Evolutionary conservation across 2,329 filamentous ascomycete species (phyloP).

Genomic region (Penicillium sp.): DNA sequence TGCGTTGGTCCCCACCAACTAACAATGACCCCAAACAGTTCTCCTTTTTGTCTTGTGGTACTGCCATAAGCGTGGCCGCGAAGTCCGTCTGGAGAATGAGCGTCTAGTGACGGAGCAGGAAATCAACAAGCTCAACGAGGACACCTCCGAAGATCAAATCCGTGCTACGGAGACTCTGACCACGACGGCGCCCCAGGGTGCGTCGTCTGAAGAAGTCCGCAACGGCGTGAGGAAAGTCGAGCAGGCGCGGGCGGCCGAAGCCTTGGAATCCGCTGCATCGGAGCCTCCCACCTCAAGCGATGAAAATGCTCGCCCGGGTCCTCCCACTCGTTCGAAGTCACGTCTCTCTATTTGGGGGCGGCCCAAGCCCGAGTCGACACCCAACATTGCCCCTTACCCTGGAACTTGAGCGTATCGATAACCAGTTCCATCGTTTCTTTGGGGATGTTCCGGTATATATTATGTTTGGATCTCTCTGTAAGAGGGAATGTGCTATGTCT

Average conservation of each 20-base stretch:
- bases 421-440: too few relatives aligned
- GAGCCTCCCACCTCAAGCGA: constrained; percentile 11
- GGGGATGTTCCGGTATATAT: too few relatives aligned
- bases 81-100: constrained; percentile 71
- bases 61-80: constrained; percentile 89
- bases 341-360: constrained; percentile 30
- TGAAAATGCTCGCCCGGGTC: constrained; percentile 10
- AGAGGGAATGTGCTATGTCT: too few relatives aligned
- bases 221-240: constrained; percentile 42
- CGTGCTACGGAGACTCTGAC: constrained; percentile 37
- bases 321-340: constrained; percentile 33
- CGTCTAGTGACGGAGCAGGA: constrained; percentile 48
- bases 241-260: constrained; percentile 31
- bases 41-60: constrained; percentile 96
- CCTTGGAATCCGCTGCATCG: constrained; percentile 14
- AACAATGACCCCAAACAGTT: constrained; percentile 50
- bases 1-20: background rate
- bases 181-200: constrained; percentile 43
- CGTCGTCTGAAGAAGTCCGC: constrained; percentile 40
- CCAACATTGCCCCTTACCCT: constrained; percentile 35
- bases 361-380: constrained; percentile 21
- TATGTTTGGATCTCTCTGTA: too few relatives aligned
- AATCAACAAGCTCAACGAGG: constrained; percentile 40
- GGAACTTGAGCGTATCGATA: too few relatives aligned
- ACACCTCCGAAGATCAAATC: constrained; percentile 31